Evolutionary conservation across 2,329 filamentous ascomycete genomes (phyloP), one percentile per base, ranked within the genome.

Genomic region (Beauveria medogensis): DNA sequence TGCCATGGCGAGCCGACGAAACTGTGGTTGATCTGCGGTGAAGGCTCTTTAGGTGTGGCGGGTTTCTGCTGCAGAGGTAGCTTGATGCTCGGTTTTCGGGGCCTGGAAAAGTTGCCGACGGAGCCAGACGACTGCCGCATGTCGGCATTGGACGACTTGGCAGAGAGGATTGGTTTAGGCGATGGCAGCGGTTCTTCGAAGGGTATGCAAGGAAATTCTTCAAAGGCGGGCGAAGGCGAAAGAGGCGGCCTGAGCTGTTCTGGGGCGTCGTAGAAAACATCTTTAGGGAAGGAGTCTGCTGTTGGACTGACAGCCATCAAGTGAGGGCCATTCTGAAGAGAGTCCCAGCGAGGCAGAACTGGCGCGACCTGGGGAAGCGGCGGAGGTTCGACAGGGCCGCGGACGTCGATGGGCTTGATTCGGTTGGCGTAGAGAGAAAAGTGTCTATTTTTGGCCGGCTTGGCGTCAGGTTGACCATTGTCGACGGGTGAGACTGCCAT

Each of bases 21-120:
- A 68, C 37, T 22, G 4, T 57, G 30, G 18, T 18, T 30, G 26
- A 59, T 50, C 20, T 47, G 41, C 4, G 58, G 58, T 30, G 58
- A 50, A 3, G 34, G 51, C 34, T 60, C 51, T 46, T 44, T 53
- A n/a, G 58, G 51, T 12, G 51, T 18, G 34, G 43, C 16, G 10
- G 24, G 43, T 30, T 46, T 55, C 22, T 30, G 10, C 26, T 55
- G 58, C 16, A 60, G 10, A 56, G 74, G 68, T 63, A 79, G 78
- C 60, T 76, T 76, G 63, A 82, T 75, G 68, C 82, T 84, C 44
- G 76, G 73, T 63, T 82, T 82, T 61, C 82, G 76, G 47, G 82
- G 82, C 44, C 82, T 77, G n/a, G 82, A 85, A 69, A 85, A 85
- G 70, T 85, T 85, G 66, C 80, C 79, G 51, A 82, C 74, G 51